Conservation (phyloP, 208 protist species). For the Novymonas esmeraldas region DNA sequence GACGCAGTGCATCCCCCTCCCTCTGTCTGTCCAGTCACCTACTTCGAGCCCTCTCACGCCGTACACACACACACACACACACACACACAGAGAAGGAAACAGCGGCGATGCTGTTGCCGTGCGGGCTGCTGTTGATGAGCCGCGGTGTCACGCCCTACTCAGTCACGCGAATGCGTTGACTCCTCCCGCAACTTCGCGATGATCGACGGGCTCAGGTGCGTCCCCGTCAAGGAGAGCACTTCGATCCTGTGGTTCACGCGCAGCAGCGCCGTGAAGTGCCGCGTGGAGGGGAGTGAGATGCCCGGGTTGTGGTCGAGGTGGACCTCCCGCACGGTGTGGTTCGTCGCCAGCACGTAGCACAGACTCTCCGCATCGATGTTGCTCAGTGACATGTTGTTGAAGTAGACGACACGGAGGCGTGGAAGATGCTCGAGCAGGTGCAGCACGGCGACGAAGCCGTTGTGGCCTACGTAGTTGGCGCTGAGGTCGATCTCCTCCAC, state of each 20-base stretch:
- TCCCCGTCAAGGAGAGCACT: constrained; percentile 66
- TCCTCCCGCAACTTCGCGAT: constrained; percentile 60
- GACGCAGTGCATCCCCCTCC: too few species aligned
- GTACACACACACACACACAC: too few species aligned
- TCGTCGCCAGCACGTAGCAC: constrained; percentile 57
- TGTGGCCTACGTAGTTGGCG: constrained; percentile 90
- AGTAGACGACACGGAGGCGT: constrained; percentile 61
- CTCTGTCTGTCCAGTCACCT: too few species aligned
- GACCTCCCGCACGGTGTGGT: constrained; percentile 56
- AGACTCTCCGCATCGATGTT: constrained; percentile 82
- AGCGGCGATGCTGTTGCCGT: too few species aligned
- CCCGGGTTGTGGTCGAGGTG: constrained; percentile 79
- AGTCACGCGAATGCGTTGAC: constrained; percentile 27
- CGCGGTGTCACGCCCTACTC: background rate
- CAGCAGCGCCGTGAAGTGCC: constrained; percentile 74
- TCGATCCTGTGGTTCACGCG: constrained; percentile 59
- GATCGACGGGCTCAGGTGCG: constrained; percentile 60
- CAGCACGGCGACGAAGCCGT: constrained; percentile 84
- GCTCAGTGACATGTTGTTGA: constrained; percentile 90
- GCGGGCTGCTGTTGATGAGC: too few species aligned
- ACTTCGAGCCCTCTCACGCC: too few species aligned
- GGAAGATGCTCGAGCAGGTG: constrained; percentile 79
- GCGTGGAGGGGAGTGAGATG: constrained; percentile 82
- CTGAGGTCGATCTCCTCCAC: constrained; percentile 88
- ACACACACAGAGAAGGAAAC: too few species aligned